Conservation (phyloP, 2,329 filamentous ascomycete species). For the Ceratocystis alfenasii region DNA sequence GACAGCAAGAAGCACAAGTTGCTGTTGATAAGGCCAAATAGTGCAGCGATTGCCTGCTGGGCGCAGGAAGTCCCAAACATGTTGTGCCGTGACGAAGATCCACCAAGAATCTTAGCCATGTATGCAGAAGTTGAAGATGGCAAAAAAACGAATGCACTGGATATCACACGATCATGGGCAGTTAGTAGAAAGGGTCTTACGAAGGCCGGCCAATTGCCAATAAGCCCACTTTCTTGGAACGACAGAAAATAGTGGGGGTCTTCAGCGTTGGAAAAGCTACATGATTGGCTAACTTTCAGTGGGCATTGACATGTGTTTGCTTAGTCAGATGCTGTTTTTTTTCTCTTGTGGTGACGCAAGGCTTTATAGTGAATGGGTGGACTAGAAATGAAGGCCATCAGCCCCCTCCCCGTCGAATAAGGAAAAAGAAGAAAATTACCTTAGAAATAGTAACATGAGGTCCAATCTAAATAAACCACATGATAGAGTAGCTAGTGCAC, state of each 20-base stretch:
- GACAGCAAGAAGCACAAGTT: too few relatives aligned
- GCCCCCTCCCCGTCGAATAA: too few relatives aligned
- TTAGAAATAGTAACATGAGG: neutral
- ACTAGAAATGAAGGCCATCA: neutral
- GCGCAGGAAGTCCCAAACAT: too few relatives aligned
- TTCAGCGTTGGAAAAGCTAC: neutral
- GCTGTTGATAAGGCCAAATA: too few relatives aligned
- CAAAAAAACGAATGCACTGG: neutral
- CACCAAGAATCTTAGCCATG: neutral
- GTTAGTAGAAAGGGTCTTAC: neutral
- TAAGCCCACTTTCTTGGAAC: neutral
- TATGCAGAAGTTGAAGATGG: neutral
- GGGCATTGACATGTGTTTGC: neutral
- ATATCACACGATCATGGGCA: slow-evolving; percentile 4
- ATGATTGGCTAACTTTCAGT: neutral
- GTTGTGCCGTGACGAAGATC: too few relatives aligned
- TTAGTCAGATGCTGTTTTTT: neutral
- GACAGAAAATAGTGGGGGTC: neutral
- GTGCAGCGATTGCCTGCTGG: too few relatives aligned
- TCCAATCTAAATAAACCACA: neutral
- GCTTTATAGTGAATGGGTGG: neutral
- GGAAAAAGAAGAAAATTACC: neutral
- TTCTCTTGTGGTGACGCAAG: neutral
- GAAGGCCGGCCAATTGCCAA: neutral
- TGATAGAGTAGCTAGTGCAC: neutral